Conservation (phyloP, 2,329 filamentous ascomycete genomes). For the Hortaea sp. region DNA sequence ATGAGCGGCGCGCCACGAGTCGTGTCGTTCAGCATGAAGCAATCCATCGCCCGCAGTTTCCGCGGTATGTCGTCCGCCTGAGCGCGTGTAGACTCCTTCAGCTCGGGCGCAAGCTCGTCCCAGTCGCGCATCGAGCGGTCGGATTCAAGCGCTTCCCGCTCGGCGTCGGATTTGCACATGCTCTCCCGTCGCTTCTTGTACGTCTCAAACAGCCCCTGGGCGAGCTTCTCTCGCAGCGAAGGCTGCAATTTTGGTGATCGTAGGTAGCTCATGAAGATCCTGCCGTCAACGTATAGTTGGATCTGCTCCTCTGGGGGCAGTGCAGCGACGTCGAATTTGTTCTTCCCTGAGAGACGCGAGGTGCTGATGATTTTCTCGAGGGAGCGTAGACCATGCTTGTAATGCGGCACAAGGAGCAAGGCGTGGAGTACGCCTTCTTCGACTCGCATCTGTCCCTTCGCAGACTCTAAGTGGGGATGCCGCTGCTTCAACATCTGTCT, state of each 20-base stretch:
- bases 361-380: constrained; percentile 27
- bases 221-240: constrained; percentile 23
- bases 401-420: constrained; percentile 23
- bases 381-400: constrained; percentile 24
- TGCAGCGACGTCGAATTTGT: constrained; percentile 24
- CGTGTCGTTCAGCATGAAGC: constrained; percentile 25
- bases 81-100: constrained; percentile 25
- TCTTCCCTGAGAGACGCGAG: constrained; percentile 21
- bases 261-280: constrained; percentile 25
- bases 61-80: constrained; percentile 28
- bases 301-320: constrained; percentile 27
- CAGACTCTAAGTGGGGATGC: constrained; percentile 20
- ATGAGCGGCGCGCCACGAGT: constrained; percentile 19
- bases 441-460: constrained; percentile 20
- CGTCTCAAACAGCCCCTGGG: constrained; percentile 23
- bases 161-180: constrained; percentile 18
- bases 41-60: constrained; percentile 25
- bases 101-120: constrained; percentile 23
- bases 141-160: constrained; percentile 18
- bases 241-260: constrained; percentile 23
- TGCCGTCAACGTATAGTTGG: constrained; percentile 25
- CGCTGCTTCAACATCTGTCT: constrained; percentile 22
- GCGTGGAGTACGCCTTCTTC: constrained; percentile 26
- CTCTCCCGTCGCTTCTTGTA: constrained; percentile 23
- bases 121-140: constrained; percentile 26